Evolutionary conservation across 192 early-diverging fungal genomes (phyloP).

Genomic region (Linnemannia exigua): DNA sequence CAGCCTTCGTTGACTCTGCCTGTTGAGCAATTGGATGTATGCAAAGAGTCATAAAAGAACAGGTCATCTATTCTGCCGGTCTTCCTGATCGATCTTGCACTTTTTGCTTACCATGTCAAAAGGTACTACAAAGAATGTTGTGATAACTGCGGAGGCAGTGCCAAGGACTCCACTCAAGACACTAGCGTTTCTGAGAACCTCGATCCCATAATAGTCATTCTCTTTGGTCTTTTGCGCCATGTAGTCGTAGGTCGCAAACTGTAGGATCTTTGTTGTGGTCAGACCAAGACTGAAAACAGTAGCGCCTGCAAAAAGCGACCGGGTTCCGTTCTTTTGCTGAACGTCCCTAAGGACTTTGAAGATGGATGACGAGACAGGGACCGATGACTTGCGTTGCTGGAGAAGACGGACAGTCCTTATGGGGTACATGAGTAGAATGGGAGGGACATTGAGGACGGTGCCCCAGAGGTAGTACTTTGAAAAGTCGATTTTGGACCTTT

Average conservation of each 20-base stretch:
- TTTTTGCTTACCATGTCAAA: conserved; percentile 50
- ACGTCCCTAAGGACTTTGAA: conserved; percentile 53
- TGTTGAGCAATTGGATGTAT: conserved; percentile 1
- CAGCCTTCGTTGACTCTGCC: not conserved
- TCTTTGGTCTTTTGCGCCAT: conserved; percentile 34
- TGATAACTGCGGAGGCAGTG: conserved; percentile 53
- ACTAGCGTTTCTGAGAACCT: conserved; percentile 28
- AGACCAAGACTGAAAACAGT: conserved; percentile 51
- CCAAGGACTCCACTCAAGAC: conserved; percentile 39
- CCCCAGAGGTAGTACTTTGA: conserved; percentile 54
- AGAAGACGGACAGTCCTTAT: conserved; percentile 56
- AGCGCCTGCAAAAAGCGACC: conserved; percentile 50
- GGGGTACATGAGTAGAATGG: conserved; percentile 57
- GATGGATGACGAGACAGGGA: conserved; percentile 57
- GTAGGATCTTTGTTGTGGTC: conserved; percentile 51
- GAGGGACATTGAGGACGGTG: conserved; percentile 56
- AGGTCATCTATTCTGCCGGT: not conserved
- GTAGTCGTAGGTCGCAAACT: conserved; percentile 58
- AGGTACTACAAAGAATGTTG: conserved; percentile 53
- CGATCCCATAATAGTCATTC: conserved; percentile 28
- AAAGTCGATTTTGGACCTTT: conserved; percentile 50
- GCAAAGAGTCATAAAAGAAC: not conserved
- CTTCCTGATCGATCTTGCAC: not conserved
- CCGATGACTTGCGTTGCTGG: conserved; percentile 45
- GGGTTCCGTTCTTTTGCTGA: conserved; percentile 48